Conservation (phyloP, 2,329 filamentous ascomycete species). For the Cercospora sp. region DNA sequence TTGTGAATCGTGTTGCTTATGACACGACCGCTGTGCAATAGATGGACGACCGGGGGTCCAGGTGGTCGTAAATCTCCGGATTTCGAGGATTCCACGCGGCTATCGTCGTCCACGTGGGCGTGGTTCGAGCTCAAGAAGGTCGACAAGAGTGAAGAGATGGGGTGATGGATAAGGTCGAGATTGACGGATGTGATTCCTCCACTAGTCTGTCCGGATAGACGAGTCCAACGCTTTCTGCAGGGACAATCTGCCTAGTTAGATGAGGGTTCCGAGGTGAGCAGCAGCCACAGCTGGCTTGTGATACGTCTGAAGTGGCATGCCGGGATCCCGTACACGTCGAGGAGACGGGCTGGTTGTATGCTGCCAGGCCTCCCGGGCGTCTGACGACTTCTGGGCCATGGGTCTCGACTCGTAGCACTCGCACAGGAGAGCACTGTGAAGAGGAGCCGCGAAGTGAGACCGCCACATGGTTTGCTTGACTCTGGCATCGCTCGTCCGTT, state of each 20-base stretch:
- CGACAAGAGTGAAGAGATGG: not conserved
- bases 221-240: not conserved
- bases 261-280: not conserved
- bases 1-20: not conserved
- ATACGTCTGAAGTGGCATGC: not conserved
- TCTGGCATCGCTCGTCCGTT: not conserved
- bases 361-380: not conserved
- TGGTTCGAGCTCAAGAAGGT: not conserved
- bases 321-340: not conserved
- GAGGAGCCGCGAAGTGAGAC: not conserved
- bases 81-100: not conserved
- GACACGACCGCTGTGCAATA: not conserved
- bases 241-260: not conserved
- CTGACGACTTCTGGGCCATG: not conserved
- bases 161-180: not conserved
- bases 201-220: not conserved
- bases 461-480: not conserved
- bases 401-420: not conserved
- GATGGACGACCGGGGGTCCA: not conserved
- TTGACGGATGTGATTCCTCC: not conserved
- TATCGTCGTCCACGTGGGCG: not conserved
- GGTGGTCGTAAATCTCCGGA: not conserved
- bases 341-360: not conserved
- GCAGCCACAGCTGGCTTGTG: not conserved
- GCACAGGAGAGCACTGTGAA: not conserved